These are phyloP conservation scores for Neonectria coccinea DNA, from an alignment of 2,329 filamentous ascomycete genomes.

Conservation along the genomic window DNA sequence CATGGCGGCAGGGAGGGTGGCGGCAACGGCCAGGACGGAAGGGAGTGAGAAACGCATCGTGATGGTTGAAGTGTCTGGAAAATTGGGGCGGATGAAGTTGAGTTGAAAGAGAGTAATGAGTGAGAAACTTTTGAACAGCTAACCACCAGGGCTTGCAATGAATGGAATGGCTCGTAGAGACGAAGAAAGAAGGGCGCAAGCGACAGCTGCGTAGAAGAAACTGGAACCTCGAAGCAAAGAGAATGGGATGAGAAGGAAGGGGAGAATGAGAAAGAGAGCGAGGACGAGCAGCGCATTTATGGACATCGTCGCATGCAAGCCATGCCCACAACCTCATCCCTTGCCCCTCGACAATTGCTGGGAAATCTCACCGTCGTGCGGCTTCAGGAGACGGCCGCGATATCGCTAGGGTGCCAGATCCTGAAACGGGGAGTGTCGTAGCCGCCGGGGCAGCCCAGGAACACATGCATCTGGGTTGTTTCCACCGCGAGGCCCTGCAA, in stretches of 20 bases:
- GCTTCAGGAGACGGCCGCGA: conserved; percentile 25
- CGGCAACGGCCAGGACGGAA: conserved; percentile 44
- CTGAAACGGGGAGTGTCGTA: conserved; percentile 41
- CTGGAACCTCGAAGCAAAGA: conserved; percentile 39
- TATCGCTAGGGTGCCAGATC: conserved; percentile 22
- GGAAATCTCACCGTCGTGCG: conserved; percentile 30
- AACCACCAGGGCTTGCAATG: conserved; percentile 46
- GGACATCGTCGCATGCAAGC: conserved; percentile 11
- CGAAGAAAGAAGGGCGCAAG: conserved; percentile 45
- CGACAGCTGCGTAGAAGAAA: conserved; percentile 41
- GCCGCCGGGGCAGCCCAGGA: conserved; percentile 21
- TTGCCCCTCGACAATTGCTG: conserved; percentile 38
- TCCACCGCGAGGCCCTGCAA: not conserved
- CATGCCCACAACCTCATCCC: not conserved
- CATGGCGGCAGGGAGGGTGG: conserved; percentile 42
- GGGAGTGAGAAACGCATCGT: conserved; percentile 45
- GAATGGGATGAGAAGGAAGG: conserved; percentile 42
- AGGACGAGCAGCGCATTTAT: conserved; percentile 14
- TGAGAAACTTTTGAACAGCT: conserved; percentile 9
- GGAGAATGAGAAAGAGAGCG: not conserved
- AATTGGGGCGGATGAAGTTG: conserved; percentile 8
- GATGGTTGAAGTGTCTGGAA: conserved; percentile 22
- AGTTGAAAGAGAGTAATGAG: not conserved
- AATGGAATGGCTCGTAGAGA: conserved; percentile 44
- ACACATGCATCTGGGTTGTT: conserved; percentile 18